Evolutionary conservation across 2,329 filamentous ascomycete species (phyloP).

Genomic region (Diaporthe nobilis): DNA sequence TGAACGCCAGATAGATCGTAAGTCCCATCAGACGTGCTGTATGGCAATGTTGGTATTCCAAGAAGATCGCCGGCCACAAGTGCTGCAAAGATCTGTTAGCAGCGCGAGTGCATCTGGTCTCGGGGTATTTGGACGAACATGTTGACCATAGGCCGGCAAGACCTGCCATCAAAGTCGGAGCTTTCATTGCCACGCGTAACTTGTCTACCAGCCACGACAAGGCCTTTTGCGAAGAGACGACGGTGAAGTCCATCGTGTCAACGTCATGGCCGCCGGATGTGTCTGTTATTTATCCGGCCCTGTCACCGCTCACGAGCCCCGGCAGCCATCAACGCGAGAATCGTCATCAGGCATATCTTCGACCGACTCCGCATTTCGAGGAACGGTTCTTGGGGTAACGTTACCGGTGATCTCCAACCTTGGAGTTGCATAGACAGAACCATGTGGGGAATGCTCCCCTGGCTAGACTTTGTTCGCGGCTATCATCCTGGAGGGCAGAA

Average conservation of each 20-base stretch:
- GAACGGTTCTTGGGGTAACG: slow-evolving; percentile 36
- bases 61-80: slow-evolving; percentile 34
- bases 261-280: neutral
- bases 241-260: neutral
- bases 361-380: slow-evolving; percentile 32
- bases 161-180: neutral
- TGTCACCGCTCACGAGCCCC: neutral
- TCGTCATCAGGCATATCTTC: slow-evolving; percentile 33
- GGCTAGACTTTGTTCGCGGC: neutral
- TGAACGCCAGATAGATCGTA: slow-evolving; percentile 35
- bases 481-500: neutral
- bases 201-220: slow-evolving; percentile 29
- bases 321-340: neutral
- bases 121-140: slow-evolving; percentile 1
- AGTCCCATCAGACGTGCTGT: slow-evolving; percentile 3
- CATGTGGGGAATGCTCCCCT: slow-evolving; percentile 14
- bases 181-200: slow-evolving; percentile 26
- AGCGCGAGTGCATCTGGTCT: neutral
- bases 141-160: slow-evolving; percentile 35
- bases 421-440: neutral
- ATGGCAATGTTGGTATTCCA: slow-evolving; percentile 39
- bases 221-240: neutral
- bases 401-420: slow-evolving; percentile 38
- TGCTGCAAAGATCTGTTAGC: slow-evolving; percentile 19
- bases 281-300: slow-evolving; percentile 32